Evolutionary conservation across 169 alveolate genomes (phyloP).

Genomic region (Cyclospora cayetanensis): DNA sequence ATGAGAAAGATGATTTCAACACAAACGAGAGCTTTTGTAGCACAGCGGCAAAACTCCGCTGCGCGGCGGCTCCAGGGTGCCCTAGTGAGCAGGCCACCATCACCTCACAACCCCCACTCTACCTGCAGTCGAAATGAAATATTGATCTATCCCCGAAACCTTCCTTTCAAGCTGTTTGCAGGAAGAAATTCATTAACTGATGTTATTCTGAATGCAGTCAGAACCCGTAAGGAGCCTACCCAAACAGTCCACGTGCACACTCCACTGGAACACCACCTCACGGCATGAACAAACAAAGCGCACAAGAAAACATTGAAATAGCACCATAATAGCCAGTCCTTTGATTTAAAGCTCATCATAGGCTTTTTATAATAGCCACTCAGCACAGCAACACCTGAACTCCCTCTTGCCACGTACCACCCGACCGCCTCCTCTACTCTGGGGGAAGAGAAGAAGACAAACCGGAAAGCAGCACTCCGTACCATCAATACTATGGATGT

Average conservation of each 20-base stretch:
- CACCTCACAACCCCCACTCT: neutral
- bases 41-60: neutral
- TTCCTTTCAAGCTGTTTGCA: neutral
- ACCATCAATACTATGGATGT: too few species aligned
- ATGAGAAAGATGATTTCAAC: neutral
- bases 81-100: neutral
- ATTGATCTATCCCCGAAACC: too few species aligned
- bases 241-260: neutral
- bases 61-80: neutral
- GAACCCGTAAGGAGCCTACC: neutral
- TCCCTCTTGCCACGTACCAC: too few species aligned
- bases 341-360: too few species aligned
- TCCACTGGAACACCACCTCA: neutral
- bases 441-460: too few species aligned
- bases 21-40: neutral
- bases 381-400: too few species aligned
- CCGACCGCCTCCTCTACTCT: too few species aligned
- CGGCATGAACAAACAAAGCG: neutral
- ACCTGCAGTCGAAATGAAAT: neutral
- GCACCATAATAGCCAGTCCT: too few species aligned
- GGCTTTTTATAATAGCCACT: too few species aligned
- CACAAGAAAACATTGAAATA: neutral
- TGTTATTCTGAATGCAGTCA: neutral
- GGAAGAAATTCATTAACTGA: neutral
- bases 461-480: too few species aligned